Conservation (phyloP, 768 basidiomycete genomes). For the Clathrus columnatus region DNA sequence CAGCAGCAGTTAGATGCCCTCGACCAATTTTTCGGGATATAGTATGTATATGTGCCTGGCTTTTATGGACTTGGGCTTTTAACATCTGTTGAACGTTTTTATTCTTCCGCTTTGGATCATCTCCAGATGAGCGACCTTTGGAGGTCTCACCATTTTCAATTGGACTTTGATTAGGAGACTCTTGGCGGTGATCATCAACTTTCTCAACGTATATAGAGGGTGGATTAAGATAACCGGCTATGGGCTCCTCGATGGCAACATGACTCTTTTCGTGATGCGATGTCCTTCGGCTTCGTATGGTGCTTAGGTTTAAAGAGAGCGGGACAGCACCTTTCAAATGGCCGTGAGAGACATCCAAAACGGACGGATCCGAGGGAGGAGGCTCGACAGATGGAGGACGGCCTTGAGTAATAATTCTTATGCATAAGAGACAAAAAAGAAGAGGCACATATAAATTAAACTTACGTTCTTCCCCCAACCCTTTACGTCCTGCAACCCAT, state of each 20-base stretch:
- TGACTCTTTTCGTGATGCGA: too few species aligned
- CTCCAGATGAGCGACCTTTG: not conserved
- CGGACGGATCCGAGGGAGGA: not conserved
- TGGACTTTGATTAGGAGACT: not conserved
- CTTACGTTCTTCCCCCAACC: constrained; percentile 19
- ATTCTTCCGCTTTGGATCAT: not conserved
- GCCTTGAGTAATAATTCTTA: not conserved
- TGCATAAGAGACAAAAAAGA: not conserved
- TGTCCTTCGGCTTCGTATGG: too few species aligned
- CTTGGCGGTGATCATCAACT: not conserved
- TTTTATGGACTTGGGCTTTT: constrained; percentile 65
- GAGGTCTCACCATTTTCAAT: not conserved
- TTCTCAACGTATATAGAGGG: not conserved
- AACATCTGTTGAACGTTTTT: constrained; percentile 73
- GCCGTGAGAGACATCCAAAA: too few species aligned
- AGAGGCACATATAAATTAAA: constrained; percentile 23
- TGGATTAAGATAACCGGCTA: too few species aligned
- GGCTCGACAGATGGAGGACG: constrained; percentile 3
- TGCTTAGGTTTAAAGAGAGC: too few species aligned
- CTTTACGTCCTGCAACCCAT: constrained; percentile 68
- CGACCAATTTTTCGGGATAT: constrained; percentile 71
- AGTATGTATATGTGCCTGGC: constrained; percentile 62
- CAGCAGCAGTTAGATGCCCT: constrained; percentile 28
- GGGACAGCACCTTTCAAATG: too few species aligned
- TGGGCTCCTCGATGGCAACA: too few species aligned